These are phyloP conservation scores for Mesostigma viride DNA, from an alignment of 139 green algal species.

Conservation along the genomic window DNA sequence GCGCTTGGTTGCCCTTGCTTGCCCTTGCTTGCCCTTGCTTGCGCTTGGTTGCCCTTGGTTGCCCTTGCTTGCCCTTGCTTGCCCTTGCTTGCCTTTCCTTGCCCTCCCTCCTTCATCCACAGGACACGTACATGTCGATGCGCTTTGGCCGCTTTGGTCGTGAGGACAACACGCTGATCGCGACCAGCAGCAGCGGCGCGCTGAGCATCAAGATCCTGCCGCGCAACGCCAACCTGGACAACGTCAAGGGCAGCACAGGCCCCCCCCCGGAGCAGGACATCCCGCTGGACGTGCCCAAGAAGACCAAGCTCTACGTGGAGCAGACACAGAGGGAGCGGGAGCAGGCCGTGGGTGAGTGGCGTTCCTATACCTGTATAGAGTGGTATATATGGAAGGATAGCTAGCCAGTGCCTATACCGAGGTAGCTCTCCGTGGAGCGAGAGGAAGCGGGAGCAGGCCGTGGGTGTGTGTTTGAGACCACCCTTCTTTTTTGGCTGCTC, in stretches of 20 bases:
- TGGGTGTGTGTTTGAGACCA: no score
- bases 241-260: background rate
- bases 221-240: slow-evolving; percentile 45
- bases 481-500: no score
- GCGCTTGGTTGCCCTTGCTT: no score
- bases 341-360: slow-evolving; percentile 21
- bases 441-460: no score
- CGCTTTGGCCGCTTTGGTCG: slow-evolving; percentile 51
- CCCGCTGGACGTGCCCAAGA: slow-evolving; percentile 57
- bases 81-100: no score
- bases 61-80: no score
- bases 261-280: slow-evolving; percentile 57
- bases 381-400: no score
- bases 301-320: slow-evolving; percentile 61
- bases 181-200: slow-evolving; percentile 35
- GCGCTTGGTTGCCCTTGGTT: no score
- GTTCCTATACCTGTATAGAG: background rate
- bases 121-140: slow-evolving; percentile 17
- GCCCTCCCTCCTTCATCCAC: no score
- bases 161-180: slow-evolving; percentile 59
- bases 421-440: no score
- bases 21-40: no score
- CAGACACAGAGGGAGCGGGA: slow-evolving; percentile 52
- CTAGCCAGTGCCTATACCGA: no score
- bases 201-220: slow-evolving; percentile 63